Percentiles rank a stretch among this genome's conserved stretches.
Evolutionary conservation across 768 basidiomycete species (phyloP).

Genomic region (Leccinum boreale): DNA sequence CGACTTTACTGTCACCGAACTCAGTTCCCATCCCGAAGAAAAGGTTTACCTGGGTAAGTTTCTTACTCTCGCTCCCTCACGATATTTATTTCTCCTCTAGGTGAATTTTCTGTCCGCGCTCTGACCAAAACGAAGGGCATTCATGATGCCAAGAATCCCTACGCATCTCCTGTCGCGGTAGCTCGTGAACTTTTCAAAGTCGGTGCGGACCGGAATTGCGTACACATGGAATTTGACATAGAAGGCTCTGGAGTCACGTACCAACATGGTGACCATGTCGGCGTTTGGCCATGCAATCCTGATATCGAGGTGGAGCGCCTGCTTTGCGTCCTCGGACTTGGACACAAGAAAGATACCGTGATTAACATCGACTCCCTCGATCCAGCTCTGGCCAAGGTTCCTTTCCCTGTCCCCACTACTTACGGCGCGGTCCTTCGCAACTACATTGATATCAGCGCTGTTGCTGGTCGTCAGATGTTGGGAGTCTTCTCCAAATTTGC

Average conservation of each 20-base stretch:
- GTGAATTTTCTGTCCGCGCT: constrained; percentile 94
- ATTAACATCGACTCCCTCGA: constrained; percentile 97
- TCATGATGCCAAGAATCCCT: constrained; percentile 98
- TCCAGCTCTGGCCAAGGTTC: constrained; percentile 95
- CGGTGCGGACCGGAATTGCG: constrained; percentile 81
- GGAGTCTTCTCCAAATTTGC: constrained; percentile 86
- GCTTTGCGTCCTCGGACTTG: constrained; percentile 80
- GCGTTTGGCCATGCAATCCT: constrained; percentile 95
- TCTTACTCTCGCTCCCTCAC: background rate
- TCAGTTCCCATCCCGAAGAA: constrained; percentile 68
- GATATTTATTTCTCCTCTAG: constrained; percentile 33
- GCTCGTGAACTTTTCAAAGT: constrained; percentile 82
- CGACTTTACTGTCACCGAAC: constrained; percentile 89
- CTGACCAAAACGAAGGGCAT: constrained; percentile 92
- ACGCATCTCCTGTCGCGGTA: constrained; percentile 73
- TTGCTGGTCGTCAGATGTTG: constrained; percentile 92
- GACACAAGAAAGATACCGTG: constrained; percentile 74
- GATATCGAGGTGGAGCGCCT: constrained; percentile 89
- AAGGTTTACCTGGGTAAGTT: constrained; percentile 89
- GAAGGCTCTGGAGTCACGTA: constrained; percentile 97
- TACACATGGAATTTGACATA: constrained; percentile 90
- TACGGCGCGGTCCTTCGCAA: constrained; percentile 91
- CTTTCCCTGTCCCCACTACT: constrained; percentile 96
- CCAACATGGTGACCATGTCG: constrained; percentile 97
- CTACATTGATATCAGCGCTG: constrained; percentile 95